Evolutionary conservation across 1,139 yeast species (phyloP), one percentile per base, ranked within the genome.

Genomic region (Tardiomyces blankii): DNA sequence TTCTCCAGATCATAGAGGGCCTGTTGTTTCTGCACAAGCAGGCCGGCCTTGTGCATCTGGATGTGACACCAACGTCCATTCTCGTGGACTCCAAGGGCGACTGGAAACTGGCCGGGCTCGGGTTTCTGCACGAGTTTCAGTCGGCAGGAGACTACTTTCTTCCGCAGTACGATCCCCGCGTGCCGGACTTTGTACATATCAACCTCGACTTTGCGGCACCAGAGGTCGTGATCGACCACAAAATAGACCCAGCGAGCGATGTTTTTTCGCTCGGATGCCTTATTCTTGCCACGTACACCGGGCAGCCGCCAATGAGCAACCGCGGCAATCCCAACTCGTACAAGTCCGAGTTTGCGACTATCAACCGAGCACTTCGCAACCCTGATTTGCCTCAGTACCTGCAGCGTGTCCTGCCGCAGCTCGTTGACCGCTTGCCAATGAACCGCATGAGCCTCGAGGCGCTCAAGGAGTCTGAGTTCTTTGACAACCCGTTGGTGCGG

Each of bases 101-200:
- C 64, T 93, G 97, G 97, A 91, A 89, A 63, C 63, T 91, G 2
- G 75, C 83, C 8, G 96, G 97, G 0, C 73, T 84, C 52, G 75
- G 75, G 43, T 82, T 82, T 55, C 62, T 85, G 25, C 61, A 61
- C 41, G 55, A 49, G 35, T 57, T 49, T 42, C 56, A 58, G 18
- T 79, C 61, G 27, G 54, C 54, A 43, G 32, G 59, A 2, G 80
- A 76, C 47, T 80, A 69, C 54, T 80, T 70, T 54, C 66, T 81
- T 44, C 80, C 82, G 62, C 77, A 79, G 44, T 74, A 76, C 52
- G 87, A 85, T 53, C 81, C 89, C 2, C 67, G 91, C 45, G 74
- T 86, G 42, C 95, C 97, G 2, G 49, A 63, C 1, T 86, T 82
- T 60, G 73, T 87, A 48, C 84, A 80, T 54, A 65, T 83, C 39